Percentiles rank a stretch among this genome's conserved stretches.
Conservation (phyloP, 768 basidiomycete genomes). For the Trametes cinnabarina region DNA sequence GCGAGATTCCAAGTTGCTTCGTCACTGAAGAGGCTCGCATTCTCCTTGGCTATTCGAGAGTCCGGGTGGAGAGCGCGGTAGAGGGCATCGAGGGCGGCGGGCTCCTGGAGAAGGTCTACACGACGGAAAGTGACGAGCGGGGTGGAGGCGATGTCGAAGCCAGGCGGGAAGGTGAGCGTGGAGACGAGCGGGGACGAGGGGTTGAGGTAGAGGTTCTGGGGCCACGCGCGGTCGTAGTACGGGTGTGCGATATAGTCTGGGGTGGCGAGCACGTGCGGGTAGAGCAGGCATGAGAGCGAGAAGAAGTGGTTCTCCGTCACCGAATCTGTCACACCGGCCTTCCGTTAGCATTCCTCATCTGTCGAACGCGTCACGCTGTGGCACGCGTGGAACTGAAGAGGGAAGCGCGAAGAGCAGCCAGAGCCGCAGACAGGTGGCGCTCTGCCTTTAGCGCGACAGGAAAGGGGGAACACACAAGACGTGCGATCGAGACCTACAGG, state of each 20-base stretch:
- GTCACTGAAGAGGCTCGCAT: conserved; percentile 47
- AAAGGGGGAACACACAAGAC: not conserved
- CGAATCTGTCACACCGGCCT: conserved; percentile 45
- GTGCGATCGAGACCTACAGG: not conserved
- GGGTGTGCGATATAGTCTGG: conserved; percentile 56
- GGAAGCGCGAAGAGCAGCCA: too few species aligned
- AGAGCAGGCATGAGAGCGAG: conserved; percentile 63
- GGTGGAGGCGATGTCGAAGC: conserved; percentile 54
- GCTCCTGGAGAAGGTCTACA: conserved; percentile 55
- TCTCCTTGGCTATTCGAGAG: not conserved
- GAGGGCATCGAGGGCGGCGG: conserved; percentile 46
- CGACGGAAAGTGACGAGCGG: conserved; percentile 67
- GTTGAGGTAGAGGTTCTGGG: conserved; percentile 61
- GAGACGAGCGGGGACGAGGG: conserved; percentile 50
- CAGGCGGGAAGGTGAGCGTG: conserved; percentile 43
- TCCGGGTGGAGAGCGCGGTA: conserved; percentile 22
- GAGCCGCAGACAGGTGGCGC: too few species aligned
- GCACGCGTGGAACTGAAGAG: too few species aligned
- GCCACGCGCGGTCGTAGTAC: conserved; percentile 62
- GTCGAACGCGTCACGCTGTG: not conserved
- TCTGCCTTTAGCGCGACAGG: not conserved
- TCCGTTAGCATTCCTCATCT: not conserved
- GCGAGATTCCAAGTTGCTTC: conserved; percentile 55
- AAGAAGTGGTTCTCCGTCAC: conserved; percentile 75
- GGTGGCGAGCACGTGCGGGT: conserved; percentile 64